Conservation (phyloP, 2,329 filamentous ascomycete species). For the Penicillium sp. region DNA sequence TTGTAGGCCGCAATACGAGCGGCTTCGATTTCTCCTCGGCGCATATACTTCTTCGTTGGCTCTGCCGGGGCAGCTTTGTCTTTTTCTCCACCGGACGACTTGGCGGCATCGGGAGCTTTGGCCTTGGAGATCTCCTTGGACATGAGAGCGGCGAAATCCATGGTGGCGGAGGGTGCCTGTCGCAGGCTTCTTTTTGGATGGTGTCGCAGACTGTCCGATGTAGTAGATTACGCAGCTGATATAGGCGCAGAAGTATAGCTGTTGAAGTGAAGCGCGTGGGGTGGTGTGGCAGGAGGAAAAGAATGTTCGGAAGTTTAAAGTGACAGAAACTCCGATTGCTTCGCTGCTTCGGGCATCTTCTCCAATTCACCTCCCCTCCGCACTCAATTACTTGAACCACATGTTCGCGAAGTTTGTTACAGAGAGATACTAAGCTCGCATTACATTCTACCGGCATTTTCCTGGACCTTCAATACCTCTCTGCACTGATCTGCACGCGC, state of each 20-base stretch:
- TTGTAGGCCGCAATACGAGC: slow-evolving; percentile 73
- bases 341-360: slow-evolving; percentile 12
- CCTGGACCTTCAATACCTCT: background rate
- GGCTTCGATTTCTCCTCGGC: slow-evolving; percentile 79
- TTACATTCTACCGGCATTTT: background rate
- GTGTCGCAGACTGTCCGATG: background rate
- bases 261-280: background rate
- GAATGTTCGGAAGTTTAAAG: slow-evolving; percentile 6
- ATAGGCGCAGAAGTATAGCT: background rate
- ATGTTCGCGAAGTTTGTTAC: background rate
- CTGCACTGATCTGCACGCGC: background rate
- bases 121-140: slow-evolving; percentile 83
- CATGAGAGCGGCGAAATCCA: slow-evolving; percentile 97
- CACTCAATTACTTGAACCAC: background rate
- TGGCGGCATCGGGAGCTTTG: slow-evolving; percentile 48
- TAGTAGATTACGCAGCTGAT: background rate
- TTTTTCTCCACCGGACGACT: slow-evolving; percentile 19
- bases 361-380: slow-evolving; percentile 7
- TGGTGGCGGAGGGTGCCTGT: slow-evolving; percentile 40
- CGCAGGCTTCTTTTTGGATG: background rate
- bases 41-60: slow-evolving; percentile 67
- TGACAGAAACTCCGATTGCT: slow-evolving; percentile 11
- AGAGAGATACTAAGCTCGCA: background rate
- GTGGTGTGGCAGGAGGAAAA: slow-evolving; percentile 8
- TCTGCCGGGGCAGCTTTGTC: slow-evolving; percentile 20